Base-by-base conservation (phyloP, 2,329 filamentous ascomycete species). In the Lizonia empirigonia region DNA sequence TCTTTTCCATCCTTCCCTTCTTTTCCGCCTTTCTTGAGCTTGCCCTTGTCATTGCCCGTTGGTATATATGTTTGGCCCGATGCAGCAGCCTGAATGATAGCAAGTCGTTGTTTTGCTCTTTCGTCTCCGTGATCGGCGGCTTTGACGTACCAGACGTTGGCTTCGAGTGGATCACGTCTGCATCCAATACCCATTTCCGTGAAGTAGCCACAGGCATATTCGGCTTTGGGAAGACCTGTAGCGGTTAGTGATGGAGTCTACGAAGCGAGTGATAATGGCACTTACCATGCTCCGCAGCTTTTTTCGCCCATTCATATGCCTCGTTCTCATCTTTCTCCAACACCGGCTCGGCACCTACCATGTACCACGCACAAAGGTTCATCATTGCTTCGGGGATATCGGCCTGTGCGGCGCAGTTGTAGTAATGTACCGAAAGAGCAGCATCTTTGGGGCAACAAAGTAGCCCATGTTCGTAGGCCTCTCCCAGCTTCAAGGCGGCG, bases 111-210 rank as follows among this genome's bases (percentile, higher is more conserved):
- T 72, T 88, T 93, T 41, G 94, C 94, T 50, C 91, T 85, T 64
- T 94, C 90, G 66, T 97, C 92, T 37, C 93, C 94, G 40, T 90
- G 85, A 61, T 96, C 93, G 13, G 94, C 93, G 5, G 94, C 94
- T 74, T 90, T 90, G 62, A 99, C 93, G 71, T 99, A 99, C 93
- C 92, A 97, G 24, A 96, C 90, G 68, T 99, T 99, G 62, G 94
- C 93, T 73, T 97, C 92, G 34, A 99, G 82, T n/a, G 93, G 86
- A 71, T 99, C 94, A 39, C 91, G 86, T 29, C 91, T 89, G 72
- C 91, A 97, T 40, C 94, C 94, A 63, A 99, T 97, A 56, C 94
- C 94, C 90, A 95, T 96, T 73, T 99, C 94, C 5, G 92, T 97
- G 72, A 99, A 99, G 75, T 97, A 97, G 35, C 91, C 94, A 18